Evolutionary conservation across 73 alveolate species (phyloP).

Genomic region (Paramecium sonneborni): DNA sequence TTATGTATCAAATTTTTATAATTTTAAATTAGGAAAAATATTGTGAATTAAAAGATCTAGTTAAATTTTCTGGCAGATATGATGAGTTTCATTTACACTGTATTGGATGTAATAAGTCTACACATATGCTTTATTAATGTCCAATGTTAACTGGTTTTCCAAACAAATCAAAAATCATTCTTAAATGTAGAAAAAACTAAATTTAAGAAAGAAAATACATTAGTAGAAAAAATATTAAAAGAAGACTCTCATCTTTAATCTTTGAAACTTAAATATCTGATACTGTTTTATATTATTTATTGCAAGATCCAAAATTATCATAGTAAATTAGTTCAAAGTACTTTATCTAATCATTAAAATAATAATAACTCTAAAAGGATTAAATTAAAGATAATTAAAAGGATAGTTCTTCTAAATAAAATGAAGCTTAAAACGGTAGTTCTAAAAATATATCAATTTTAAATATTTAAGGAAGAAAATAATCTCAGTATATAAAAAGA

Average conservation of each 20-base stretch:
- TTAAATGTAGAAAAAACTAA: not conserved
- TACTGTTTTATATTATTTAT: not conserved
- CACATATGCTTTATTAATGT: conserved; percentile 38
- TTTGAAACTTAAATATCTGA: not conserved
- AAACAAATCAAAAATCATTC: not conserved
- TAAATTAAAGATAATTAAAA: not conserved
- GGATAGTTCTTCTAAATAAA: not conserved
- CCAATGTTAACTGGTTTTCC: conserved; percentile 56
- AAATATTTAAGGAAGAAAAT: not conserved
- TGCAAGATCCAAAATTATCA: conserved; percentile 14
- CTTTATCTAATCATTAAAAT: not conserved
- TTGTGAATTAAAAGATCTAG: not conserved
- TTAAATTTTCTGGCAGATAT: not conserved
- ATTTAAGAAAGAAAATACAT: not conserved
- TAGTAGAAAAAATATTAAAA: not conserved
- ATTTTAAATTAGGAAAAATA: not conserved
- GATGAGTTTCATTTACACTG: conserved; percentile 3
- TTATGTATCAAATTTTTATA: not conserved
- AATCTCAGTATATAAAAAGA: not conserved
- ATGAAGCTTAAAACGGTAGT: not conserved
- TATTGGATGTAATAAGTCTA: conserved; percentile 13
- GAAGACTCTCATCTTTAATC: not conserved
- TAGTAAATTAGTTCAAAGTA: not conserved
- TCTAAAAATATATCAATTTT: not conserved
- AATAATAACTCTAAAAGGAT: not conserved